Base-by-base conservation (phyloP, 169 alveolate genomes). In the Plasmodium billcollinsi region DNA sequence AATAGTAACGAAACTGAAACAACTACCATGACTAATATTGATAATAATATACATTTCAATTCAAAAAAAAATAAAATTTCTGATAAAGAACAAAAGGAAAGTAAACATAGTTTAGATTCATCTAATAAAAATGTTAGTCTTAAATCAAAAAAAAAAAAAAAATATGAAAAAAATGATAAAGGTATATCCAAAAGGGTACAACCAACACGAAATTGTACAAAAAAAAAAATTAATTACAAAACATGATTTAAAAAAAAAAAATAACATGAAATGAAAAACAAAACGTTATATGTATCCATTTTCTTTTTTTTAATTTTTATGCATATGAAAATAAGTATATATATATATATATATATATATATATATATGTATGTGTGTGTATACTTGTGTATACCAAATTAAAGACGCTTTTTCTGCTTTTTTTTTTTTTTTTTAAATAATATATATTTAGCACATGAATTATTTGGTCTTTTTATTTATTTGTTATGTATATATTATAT, bases 221-320 rank as follows among this genome's bases (percentile, higher is more conserved):
- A 76, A 39, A 76, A 76, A 76, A 76, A 76, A 76, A 76, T 76
- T 26, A 47, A 69, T 62, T 76, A 76, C 47, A 76, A 65, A 71
- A 76, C 89, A 12, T 76, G 54, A 24, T 50, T 8, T 21, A 9
- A 5, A 61, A 18, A 70, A 70, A 69, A 70, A 70, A 70, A 20
- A 70, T 39, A 4, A 2, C n/a, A 43, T 14, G 9, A 66, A 29
- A 66, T 3, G 26, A 61, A 59, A 59, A 59, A 21, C 33, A n/a
- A 59, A 58, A 58, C 3, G 20, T 20, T 9, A 54, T 15, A 54
- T 3, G 5, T 15, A 6, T 29, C 76, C 5, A 29, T 39, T 52
- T 2, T 56, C 11, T 69, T 24, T 3, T 56, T 6, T 15, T 58
- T n/a, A n/a, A 5, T 2, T 9, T 58, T 47, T n/a, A n/a, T 50